Evolutionary conservation across 208 protist species (phyloP).

Genomic region (Endotrypanum monterogeii): DNA sequence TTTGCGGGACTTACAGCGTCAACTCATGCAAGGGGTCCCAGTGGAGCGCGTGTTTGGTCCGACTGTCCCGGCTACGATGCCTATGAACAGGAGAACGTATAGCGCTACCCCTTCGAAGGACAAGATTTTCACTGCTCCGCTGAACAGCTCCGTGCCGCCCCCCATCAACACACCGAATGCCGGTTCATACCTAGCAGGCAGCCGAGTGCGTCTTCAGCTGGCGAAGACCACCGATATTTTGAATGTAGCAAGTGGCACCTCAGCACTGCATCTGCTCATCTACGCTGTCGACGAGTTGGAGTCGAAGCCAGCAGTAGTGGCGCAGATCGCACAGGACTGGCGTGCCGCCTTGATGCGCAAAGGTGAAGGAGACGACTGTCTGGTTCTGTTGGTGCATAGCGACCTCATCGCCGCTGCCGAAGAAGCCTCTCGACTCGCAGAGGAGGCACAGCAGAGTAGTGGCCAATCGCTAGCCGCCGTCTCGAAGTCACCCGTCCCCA

Average conservation of each 20-base stretch:
- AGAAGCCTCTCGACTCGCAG: conserved; percentile 15
- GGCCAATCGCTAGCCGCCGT: not conserved
- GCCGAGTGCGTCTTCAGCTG: conserved; percentile 58
- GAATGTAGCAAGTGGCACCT: conserved; percentile 26
- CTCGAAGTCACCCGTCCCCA: not conserved
- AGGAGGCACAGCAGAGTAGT: conserved; percentile 26
- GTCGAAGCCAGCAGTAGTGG: conserved; percentile 50
- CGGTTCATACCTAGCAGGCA: conserved; percentile 38
- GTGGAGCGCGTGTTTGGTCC: conserved; percentile 35
- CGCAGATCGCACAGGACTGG: conserved; percentile 63
- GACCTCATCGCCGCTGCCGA: conserved; percentile 47
- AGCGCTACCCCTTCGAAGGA: not conserved
- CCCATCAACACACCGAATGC: conserved; percentile 10
- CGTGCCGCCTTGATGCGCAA: conserved; percentile 47
- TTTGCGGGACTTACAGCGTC: conserved; percentile 60
- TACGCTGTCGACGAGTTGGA: conserved; percentile 56
- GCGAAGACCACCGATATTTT: conserved; percentile 65
- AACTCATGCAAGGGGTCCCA: conserved; percentile 44
- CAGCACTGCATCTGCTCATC: conserved; percentile 65
- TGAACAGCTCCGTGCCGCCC: conserved; percentile 6
- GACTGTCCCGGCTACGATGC: conserved; percentile 15
- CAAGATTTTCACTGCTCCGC: not conserved
- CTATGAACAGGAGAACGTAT: not conserved
- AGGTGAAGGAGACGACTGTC: conserved; percentile 48
- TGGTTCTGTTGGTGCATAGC: conserved; percentile 55